Evolutionary conservation across 106 monocot species (phyloP), one percentile per base, ranked within the genome.

Genomic region (Allium fistulosum): DNA sequence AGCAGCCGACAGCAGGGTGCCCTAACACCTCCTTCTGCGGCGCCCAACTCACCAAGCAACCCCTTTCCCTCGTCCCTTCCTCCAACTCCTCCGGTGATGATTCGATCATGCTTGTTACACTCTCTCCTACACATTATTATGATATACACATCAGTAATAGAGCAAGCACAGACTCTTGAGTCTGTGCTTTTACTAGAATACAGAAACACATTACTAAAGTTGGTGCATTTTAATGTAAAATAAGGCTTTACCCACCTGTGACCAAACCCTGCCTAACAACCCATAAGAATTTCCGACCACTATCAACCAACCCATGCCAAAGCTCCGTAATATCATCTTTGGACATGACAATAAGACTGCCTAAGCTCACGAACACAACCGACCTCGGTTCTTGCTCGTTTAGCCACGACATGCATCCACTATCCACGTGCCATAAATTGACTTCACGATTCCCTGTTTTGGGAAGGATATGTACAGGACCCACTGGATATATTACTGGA

Each of bases 1-100:
- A 77, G 17, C 62, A 63, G 6, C 77, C 77, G 14, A 77, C 50
- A 2, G 77, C 70, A 26, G 70, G 77, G 17, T 77, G 77, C 14
- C 49, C 64, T 50, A 77, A 59, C 8, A 77, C 77, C 49, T 74
- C 65, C 65, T 50, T 50, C 26, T 74, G 74, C 8, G 74, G 74
- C 10, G 49, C 74, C 74, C 74, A 74, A 3, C 49, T 37, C 15
- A 66, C 66, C 7, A 66, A 11, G 3, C 28, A 62, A 8, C 62
- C 62, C 26, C 59, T 59, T 18, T 59, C 18, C 22, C n/a, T 59
- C 14, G 59, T 59, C 22, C 9, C 17, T 22, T 10, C 59, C 7
- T 59, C 59, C 9, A 59, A 16, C n/a, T 59, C 59, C n/a, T 59
- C 59, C 53, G 53, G 4, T 17, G 59, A 9, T 22, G 59, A 4